A percentile compares a stretch with the other conserved stretches of the same genome.
These are phyloP conservation scores for Picochlorum sp. DNA, from an alignment of 139 green algal species.

Conservation along the genomic window DNA sequence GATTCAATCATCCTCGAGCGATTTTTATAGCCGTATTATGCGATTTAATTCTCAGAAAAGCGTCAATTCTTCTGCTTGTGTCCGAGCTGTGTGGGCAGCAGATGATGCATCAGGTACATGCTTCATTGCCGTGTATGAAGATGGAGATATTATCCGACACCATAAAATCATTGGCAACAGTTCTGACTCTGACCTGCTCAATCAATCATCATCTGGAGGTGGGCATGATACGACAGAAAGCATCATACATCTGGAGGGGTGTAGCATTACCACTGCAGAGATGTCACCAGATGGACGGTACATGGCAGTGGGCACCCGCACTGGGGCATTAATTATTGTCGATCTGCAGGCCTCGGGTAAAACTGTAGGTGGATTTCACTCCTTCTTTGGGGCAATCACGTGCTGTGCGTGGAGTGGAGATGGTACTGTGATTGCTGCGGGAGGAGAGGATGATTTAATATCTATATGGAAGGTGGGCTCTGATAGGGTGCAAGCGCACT, in stretches of 20 bases:
- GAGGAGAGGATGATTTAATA: constrained; percentile 91
- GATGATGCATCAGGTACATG: constrained; percentile 35
- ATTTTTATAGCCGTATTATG: too few species aligned
- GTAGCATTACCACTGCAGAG: constrained; percentile 53
- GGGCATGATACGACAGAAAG: too few species aligned
- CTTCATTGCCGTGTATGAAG: constrained; percentile 36
- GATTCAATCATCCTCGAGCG: too few species aligned
- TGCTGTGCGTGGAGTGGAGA: constrained; percentile 84
- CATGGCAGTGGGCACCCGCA: constrained; percentile 64
- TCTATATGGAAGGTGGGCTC: constrained; percentile 44
- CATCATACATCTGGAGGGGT: neutral
- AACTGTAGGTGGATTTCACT: constrained; percentile 56
- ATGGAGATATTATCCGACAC: constrained; percentile 37
- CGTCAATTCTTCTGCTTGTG: constrained; percentile 1
- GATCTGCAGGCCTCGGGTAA: constrained; percentile 33
- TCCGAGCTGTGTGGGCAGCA: constrained; percentile 50
- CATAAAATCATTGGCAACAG: constrained; percentile 28
- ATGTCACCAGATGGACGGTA: constrained; percentile 60
- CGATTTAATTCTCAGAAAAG: too few species aligned
- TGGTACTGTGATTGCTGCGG: constrained; percentile 62
- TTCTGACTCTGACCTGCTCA: constrained; percentile 18
- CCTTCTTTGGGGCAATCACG: constrained; percentile 79
- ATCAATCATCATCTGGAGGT: neutral
- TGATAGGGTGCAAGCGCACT: constrained; percentile 52
- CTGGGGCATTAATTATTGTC: constrained; percentile 69